Conservation (phyloP, 495 filamentous ascomycete genomes). For the Xylaria telfairii region DNA sequence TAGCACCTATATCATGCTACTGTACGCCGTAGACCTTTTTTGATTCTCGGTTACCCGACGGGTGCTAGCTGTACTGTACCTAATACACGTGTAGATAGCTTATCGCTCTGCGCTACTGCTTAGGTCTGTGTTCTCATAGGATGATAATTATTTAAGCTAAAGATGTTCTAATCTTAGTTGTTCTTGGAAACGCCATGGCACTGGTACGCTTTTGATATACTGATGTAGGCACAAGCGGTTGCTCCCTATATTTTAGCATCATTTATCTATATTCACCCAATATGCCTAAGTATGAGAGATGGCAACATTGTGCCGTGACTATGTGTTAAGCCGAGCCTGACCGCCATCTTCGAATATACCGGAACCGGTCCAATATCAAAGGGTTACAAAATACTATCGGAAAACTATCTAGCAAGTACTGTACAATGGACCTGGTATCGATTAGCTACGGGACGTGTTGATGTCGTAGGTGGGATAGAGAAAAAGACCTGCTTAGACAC, state of each 20-base stretch:
- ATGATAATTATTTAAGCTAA: neutral
- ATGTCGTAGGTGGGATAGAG: neutral
- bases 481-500: neutral
- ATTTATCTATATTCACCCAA: neutral
- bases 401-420: too few species aligned
- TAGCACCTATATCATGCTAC: too few species aligned
- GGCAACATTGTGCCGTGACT: neutral
- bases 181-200: neutral
- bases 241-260: neutral
- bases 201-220: too few species aligned
- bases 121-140: neutral
- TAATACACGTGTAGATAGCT: neutral
- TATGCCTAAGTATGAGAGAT: too few species aligned
- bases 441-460: neutral
- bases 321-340: neutral
- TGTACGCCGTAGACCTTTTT: neutral
- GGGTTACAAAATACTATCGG: neutral
- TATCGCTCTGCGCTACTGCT: slow-evolving; percentile 5
- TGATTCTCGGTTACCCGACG: neutral
- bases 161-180: neutral
- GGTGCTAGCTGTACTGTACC: too few species aligned
- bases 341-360: neutral
- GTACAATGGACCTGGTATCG: too few species aligned
- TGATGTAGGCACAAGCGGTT: too few species aligned
- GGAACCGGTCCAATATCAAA: neutral